Evolutionary conservation across 495 filamentous ascomycete genomes (phyloP), one percentile per base, ranked within the genome.

Genomic region (Hypoxylon lenormandii): DNA sequence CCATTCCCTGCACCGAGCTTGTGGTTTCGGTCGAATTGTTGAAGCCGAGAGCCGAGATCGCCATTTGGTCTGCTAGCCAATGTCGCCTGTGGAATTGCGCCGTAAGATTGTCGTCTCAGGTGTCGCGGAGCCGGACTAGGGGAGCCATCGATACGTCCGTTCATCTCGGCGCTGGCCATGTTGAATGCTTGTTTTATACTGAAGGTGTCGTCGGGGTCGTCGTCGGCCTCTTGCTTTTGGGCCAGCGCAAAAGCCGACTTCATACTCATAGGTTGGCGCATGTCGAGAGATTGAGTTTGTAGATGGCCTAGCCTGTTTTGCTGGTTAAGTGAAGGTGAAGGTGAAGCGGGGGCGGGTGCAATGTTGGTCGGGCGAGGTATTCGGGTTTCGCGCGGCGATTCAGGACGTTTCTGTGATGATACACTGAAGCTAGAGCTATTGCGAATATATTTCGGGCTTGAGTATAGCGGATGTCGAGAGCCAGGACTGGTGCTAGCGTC

Each of bases 51-150:
- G 10, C 59, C 64, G 4, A 72, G 66, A 63, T 73, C 68, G 37
- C 38, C 70, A n/a, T 55, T 69, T 4, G 73, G 26, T 11, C 30
- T 48, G 12, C 57, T 58, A 26, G 36, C 59, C 13, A 45, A 38
- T 23, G 62, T 13, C 26, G 53, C 76, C n/a, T 67, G 72, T 11
- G 69, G 49, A 19, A 58, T 45, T 19, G 65, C 61, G 46, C 67
- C 72, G 57, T 62, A 60, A 5, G 72, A 69, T 3, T 73, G 73
- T 26, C 74, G 76, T 22, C 75, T 74, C 5, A 64, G 45, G 12
- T 77, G 77, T 22, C 82, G 76, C 7, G 82, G 81, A 2, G 81
- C 81, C 4, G 81, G 81, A 60, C 82, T 84, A 43, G 82, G 82
- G 12, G 82, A 83, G 4, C 73, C 80, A 49, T 80, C 76, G 33